Evolutionary conservation across 164 flowering plant genomes (phyloP).

Genomic region (Akebia trifoliata): DNA sequence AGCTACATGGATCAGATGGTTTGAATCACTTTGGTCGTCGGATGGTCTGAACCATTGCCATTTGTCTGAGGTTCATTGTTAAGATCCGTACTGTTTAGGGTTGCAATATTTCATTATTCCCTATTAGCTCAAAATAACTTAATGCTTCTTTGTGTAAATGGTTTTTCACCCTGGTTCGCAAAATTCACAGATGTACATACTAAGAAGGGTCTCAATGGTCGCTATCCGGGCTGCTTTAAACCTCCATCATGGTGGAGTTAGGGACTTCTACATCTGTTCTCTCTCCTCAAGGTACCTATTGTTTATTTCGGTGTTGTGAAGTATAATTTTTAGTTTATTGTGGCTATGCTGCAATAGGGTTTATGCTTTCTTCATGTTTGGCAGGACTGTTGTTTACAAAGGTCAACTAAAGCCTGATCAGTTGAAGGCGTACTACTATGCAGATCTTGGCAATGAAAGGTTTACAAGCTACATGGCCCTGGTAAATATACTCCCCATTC

Average conservation of each 20-base stretch:
- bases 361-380: slow-evolving; percentile 11
- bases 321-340: background rate
- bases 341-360: background rate
- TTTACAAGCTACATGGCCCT: slow-evolving; percentile 99
- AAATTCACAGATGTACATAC: slow-evolving; percentile 75
- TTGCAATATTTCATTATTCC: background rate
- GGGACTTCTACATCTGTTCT: slow-evolving; percentile 95
- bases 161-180: slow-evolving; percentile 8
- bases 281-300: slow-evolving; percentile 94
- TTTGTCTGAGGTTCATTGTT: too few relatives aligned
- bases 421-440: slow-evolving; percentile 79
- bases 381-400: slow-evolving; percentile 96
- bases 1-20: too few relatives aligned
- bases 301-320: slow-evolving; percentile 1
- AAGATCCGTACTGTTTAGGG: too few relatives aligned
- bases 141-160: background rate
- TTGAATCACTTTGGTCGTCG: too few relatives aligned
- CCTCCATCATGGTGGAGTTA: slow-evolving; percentile 73
- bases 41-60: too few relatives aligned
- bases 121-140: background rate
- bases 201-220: slow-evolving; percentile 88
- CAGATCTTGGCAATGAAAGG: slow-evolving; percentile 97
- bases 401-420: slow-evolving; percentile 96
- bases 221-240: slow-evolving; percentile 87
- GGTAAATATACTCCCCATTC: slow-evolving; percentile 81